Conservation (phyloP, 2,329 filamentous ascomycete genomes). For the Periconia sp. region DNA sequence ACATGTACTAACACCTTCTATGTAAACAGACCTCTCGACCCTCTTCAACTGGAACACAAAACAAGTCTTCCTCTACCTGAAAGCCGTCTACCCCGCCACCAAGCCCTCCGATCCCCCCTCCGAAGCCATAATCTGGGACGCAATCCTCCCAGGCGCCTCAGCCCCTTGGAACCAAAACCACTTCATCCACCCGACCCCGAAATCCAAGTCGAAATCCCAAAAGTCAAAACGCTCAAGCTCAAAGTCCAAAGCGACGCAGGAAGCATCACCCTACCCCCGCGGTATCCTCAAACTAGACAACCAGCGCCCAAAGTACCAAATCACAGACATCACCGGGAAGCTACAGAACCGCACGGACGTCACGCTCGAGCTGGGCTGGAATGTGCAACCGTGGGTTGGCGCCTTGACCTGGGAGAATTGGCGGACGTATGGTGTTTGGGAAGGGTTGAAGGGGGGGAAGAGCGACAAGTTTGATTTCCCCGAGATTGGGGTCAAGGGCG, state of each 20-base stretch:
- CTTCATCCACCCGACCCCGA: slow-evolving; percentile 64
- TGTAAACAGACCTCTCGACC: slow-evolving; percentile 72
- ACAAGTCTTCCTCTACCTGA: slow-evolving; percentile 95
- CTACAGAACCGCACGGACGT: slow-evolving; percentile 77
- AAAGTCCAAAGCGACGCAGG: slow-evolving; percentile 19
- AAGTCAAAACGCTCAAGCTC: slow-evolving; percentile 52
- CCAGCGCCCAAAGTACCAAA: slow-evolving; percentile 94
- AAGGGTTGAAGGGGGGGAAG: slow-evolving; percentile 67
- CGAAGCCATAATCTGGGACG: slow-evolving; percentile 92
- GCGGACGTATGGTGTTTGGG: slow-evolving; percentile 64
- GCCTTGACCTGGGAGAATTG: slow-evolving; percentile 75
- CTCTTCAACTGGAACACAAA: slow-evolving; percentile 99
- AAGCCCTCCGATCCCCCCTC: slow-evolving; percentile 50
- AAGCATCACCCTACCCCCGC: slow-evolving; percentile 49
- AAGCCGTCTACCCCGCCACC: slow-evolving; percentile 70
- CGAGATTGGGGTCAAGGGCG: slow-evolving; percentile 67
- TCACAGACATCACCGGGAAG: slow-evolving; percentile 84
- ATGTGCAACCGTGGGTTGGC: slow-evolving; percentile 97
- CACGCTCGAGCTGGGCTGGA: slow-evolving; percentile 85
- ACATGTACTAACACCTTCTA: neutral
- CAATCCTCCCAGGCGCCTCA: slow-evolving; percentile 80
- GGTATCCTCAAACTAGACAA: slow-evolving; percentile 80
- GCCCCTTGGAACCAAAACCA: slow-evolving; percentile 61
- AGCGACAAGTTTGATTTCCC: slow-evolving; percentile 71
- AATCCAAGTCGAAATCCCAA: slow-evolving; percentile 46